Conservation (phyloP, 768 basidiomycete genomes). For the Amanita phalloides region DNA sequence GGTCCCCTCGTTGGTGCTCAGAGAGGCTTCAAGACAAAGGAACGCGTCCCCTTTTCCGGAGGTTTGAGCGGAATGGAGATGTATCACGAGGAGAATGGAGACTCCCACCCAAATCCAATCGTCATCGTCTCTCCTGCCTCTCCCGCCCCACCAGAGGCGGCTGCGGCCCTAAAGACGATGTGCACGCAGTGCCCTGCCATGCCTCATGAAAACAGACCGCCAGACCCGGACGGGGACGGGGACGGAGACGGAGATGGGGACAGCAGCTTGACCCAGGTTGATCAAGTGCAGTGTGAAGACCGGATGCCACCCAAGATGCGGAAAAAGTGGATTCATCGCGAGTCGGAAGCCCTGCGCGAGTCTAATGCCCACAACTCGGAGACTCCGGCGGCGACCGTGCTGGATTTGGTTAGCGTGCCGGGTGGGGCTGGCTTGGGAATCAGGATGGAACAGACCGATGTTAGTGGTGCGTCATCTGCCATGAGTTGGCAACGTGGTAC, state of each 20-base stretch:
- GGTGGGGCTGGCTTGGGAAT: conserved; percentile 1
- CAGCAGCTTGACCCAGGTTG: no score
- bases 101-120: background rate
- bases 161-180: background rate
- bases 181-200: background rate
- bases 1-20: conserved; percentile 54
- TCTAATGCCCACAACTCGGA: conserved; percentile 1
- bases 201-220: conserved; percentile 6
- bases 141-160: background rate
- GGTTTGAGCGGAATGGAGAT: conserved; percentile 60
- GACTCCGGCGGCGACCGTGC: background rate
- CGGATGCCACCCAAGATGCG: conserved; percentile 57
- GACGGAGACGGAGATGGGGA: conserved; percentile 3
- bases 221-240: conserved; percentile 5
- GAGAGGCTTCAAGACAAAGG: conserved; percentile 53
- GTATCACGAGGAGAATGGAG: conserved; percentile 8
- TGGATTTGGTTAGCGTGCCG: background rate
- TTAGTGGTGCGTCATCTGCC: conserved; percentile 3
- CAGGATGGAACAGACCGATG: conserved; percentile 2
- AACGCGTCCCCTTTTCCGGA: conserved; percentile 42
- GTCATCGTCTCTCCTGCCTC: background rate
- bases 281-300: conserved; percentile 16
- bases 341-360: conserved; percentile 16
- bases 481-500: background rate
- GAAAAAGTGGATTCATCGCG: conserved; percentile 32